phyloP scores from a whole-genome alignment of 768 basidiomycete genomes.

The Boletus sp. region DNA sequence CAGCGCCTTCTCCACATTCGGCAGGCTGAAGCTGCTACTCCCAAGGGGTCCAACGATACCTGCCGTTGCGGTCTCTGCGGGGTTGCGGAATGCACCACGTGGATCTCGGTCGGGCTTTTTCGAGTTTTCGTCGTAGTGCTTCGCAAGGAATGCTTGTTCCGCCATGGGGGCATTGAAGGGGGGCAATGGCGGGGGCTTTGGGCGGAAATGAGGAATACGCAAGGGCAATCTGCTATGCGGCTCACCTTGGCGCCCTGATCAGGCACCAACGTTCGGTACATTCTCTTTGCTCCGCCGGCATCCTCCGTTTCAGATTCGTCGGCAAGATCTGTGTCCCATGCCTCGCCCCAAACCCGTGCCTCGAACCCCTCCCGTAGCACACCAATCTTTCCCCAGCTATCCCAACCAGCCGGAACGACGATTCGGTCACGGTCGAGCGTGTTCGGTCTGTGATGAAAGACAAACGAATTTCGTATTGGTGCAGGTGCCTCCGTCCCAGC shows the following conservation, averaged over 20 bases:
- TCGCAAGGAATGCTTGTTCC: slow-evolving; percentile 87
- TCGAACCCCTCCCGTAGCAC: slow-evolving; percentile 92
- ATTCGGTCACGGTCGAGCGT: slow-evolving; percentile 90
- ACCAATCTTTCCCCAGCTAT: slow-evolving; percentile 94
- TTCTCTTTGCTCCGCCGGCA: slow-evolving; percentile 54
- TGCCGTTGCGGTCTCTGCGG: slow-evolving; percentile 51
- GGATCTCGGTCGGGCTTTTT: slow-evolving; percentile 91
- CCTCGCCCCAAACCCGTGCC: slow-evolving; percentile 72
- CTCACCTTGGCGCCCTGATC: slow-evolving; percentile 72
- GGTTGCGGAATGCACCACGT: slow-evolving; percentile 80
- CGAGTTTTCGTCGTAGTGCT: slow-evolving; percentile 88
- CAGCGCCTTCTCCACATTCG: slow-evolving; percentile 84
- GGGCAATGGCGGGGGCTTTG: slow-evolving; percentile 61
- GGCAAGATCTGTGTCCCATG: slow-evolving; percentile 71
- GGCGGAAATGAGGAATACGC: background rate
- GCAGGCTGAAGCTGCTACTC: slow-evolving; percentile 79
- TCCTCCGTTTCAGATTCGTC: slow-evolving; percentile 39
- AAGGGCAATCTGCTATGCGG: background rate
- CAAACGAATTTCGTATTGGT: slow-evolving; percentile 75
- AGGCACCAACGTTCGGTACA: slow-evolving; percentile 71
- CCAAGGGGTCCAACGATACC: slow-evolving; percentile 94
- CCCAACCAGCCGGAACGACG: slow-evolving; percentile 94
- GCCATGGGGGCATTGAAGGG: slow-evolving; percentile 78
- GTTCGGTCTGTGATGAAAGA: slow-evolving; percentile 85
- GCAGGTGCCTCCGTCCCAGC: slow-evolving; percentile 36